phyloP scores from a whole-genome alignment of 2,329 filamentous ascomycete genomes.

The Xylariaceae sp. region DNA sequence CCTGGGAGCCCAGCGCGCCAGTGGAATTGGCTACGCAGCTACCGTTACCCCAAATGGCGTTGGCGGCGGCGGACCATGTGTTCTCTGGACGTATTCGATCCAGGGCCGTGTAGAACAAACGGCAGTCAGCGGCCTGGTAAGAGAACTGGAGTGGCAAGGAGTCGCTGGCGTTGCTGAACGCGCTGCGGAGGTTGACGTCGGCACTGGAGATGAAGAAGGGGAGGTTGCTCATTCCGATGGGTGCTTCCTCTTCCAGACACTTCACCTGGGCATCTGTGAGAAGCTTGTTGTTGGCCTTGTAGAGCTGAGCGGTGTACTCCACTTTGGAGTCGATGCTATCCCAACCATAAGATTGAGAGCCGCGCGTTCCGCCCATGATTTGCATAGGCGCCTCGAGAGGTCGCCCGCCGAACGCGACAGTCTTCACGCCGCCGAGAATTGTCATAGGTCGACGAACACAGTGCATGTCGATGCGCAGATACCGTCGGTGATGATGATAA shows the following conservation, averaged over 20 bases:
- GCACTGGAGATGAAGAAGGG: not conserved
- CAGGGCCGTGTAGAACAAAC: slow-evolving; percentile 43
- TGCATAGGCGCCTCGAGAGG: slow-evolving; percentile 11
- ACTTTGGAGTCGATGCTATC: not conserved
- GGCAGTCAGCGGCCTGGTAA: slow-evolving; percentile 35
- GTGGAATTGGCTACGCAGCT: slow-evolving; percentile 31
- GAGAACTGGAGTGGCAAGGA: slow-evolving; percentile 12
- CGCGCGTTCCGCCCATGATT: slow-evolving; percentile 9
- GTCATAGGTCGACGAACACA: slow-evolving; percentile 11
- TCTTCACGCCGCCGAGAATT: slow-evolving; percentile 1
- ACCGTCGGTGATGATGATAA: slow-evolving; percentile 10
- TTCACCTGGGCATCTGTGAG: not conserved
- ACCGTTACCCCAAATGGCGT: slow-evolving; percentile 34
- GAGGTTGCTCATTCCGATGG: not conserved
- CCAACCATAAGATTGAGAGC: slow-evolving; percentile 1
- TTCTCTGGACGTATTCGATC: slow-evolving; percentile 39
- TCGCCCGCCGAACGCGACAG: slow-evolving; percentile 7
- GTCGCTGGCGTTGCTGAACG: slow-evolving; percentile 5
- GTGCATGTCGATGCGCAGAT: slow-evolving; percentile 10
- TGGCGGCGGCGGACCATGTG: slow-evolving; percentile 38
- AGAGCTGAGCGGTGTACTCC: not conserved
- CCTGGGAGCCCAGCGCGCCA: not conserved
- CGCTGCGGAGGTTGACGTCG: slow-evolving; percentile 8
- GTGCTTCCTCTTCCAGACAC: not conserved
- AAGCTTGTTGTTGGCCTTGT: not conserved